phyloP scores from a whole-genome alignment of 2,329 filamentous ascomycete genomes.

The Hypoxylon sp. region DNA sequence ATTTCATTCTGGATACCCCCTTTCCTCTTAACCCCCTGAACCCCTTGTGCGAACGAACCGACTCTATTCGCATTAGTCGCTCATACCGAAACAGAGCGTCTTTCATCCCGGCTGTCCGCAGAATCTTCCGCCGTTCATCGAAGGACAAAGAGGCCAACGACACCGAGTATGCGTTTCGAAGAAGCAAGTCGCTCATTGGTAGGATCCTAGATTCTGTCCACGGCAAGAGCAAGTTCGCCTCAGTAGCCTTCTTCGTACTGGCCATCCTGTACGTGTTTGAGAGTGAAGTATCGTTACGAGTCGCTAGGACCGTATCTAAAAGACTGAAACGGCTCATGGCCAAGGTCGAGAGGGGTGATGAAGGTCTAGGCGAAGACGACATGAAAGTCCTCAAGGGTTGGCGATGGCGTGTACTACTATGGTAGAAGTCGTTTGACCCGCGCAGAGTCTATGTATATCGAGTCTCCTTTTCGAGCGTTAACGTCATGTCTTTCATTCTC shows the following conservation, averaged over 20 bases:
- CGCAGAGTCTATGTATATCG: not conserved
- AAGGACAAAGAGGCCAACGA: conserved; percentile 61
- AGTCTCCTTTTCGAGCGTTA: not conserved
- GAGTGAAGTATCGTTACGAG: conserved; percentile 69
- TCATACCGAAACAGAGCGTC: conserved; percentile 56
- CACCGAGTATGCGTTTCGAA: conserved; percentile 70
- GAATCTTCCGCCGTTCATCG: conserved; percentile 62
- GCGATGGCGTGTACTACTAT: conserved; percentile 68
- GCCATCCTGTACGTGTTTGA: conserved; percentile 70
- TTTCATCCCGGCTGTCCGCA: conserved; percentile 66
- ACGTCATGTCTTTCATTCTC: not conserved
- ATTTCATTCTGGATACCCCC: not conserved
- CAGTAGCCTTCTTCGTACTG: conserved; percentile 67
- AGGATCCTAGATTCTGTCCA: conserved; percentile 63
- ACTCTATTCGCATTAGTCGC: not conserved
- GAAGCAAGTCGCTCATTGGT: conserved; percentile 63
- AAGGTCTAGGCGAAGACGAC: conserved; percentile 63
- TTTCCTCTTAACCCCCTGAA: not conserved
- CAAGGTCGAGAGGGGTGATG: conserved; percentile 63
- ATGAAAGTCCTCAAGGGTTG: conserved; percentile 65
- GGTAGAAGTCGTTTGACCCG: conserved; percentile 50
- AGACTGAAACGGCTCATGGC: conserved; percentile 62
- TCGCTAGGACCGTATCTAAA: conserved; percentile 65
- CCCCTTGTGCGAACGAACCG: not conserved
- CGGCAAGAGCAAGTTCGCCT: conserved; percentile 62